These are phyloP conservation scores for Aspergillus viridinutans DNA, from an alignment of 2,329 filamentous ascomycete species.

Conservation along the genomic window DNA sequence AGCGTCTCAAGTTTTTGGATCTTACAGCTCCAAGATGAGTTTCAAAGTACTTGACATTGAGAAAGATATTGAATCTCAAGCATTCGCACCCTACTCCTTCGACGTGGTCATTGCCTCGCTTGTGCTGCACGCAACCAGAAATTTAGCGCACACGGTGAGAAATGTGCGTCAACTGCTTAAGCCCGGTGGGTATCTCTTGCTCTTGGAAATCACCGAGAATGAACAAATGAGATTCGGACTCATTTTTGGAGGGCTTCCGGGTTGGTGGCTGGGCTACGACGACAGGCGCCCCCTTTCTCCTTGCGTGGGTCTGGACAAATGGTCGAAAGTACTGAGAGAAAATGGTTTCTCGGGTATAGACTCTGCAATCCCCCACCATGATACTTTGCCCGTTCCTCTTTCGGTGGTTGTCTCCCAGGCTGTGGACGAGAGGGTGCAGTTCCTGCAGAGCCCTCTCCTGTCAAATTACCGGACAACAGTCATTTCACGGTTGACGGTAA, in stretches of 20 bases:
- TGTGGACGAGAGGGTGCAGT: conserved; percentile 15
- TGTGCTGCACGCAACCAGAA: conserved; percentile 38
- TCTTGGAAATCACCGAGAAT: no score
- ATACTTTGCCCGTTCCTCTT: background rate
- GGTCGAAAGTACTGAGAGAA: conserved; percentile 17
- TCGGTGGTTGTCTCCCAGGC: conserved; percentile 24
- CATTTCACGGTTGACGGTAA: background rate
- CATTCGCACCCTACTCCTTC: conserved; percentile 25
- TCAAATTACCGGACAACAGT: background rate
- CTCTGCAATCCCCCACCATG: background rate
- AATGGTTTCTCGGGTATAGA: background rate
- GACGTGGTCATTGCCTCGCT: conserved; percentile 38
- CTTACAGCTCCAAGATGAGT: conserved; percentile 19
- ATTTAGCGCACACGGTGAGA: conserved; percentile 18
- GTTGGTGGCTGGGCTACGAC: conserved; percentile 30
- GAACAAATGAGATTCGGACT: no score
- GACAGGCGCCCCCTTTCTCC: conserved; percentile 24
- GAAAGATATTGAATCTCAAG: conserved; percentile 27
- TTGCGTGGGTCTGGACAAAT: conserved; percentile 17
- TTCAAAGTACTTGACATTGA: conserved; percentile 32
- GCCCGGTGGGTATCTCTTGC: conserved; percentile 41
- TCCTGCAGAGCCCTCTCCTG: conserved; percentile 10
- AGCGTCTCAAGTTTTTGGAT: conserved; percentile 25
- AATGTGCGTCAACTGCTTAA: conserved; percentile 35
- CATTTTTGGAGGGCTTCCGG: conserved; percentile 28